These are phyloP conservation scores for Sordariomycetes sp. DNA, from an alignment of 2,329 filamentous ascomycete species.

Conservation along the genomic window DNA sequence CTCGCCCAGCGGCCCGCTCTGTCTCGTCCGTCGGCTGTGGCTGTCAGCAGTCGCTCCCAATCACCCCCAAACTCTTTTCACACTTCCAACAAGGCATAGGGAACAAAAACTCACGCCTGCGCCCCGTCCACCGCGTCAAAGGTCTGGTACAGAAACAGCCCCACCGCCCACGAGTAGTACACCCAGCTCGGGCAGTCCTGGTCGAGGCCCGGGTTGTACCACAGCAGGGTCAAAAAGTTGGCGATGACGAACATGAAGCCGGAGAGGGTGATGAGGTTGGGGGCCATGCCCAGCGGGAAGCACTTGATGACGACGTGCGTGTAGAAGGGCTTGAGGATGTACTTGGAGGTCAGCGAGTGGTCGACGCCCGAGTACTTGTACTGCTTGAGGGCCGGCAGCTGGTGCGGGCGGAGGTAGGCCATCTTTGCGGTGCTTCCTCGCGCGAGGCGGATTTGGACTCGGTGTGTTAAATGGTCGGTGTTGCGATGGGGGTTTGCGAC, in stretches of 20 bases:
- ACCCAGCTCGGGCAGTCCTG: conserved; percentile 93
- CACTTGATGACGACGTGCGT: conserved; percentile 85
- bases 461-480: background rate
- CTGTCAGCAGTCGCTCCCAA: background rate
- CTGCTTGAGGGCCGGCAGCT: conserved; percentile 76
- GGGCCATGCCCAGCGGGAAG: conserved; percentile 94
- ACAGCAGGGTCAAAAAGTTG: conserved; percentile 86
- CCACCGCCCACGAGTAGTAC: conserved; percentile 82
- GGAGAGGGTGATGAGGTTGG: conserved; percentile 76
- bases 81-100: background rate
- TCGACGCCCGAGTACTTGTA: conserved; percentile 96
- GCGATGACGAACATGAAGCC: conserved; percentile 83
- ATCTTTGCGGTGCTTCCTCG: conserved; percentile 34
- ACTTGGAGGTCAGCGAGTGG: conserved; percentile 79
- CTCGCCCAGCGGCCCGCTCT: conserved; percentile 89
- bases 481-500: background rate
- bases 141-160: conserved; percentile 92
- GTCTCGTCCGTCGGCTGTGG: conserved; percentile 67
- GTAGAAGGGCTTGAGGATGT: conserved; percentile 97
- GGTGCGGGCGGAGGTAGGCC: conserved; percentile 92
- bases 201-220: conserved; percentile 92
- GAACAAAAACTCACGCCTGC: conserved; percentile 60
- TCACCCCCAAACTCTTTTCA: background rate
- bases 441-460: background rate
- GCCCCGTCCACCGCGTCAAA: conserved; percentile 95